Conservation (phyloP, 495 filamentous ascomycete genomes). For the Penicillium antarcticum region DNA sequence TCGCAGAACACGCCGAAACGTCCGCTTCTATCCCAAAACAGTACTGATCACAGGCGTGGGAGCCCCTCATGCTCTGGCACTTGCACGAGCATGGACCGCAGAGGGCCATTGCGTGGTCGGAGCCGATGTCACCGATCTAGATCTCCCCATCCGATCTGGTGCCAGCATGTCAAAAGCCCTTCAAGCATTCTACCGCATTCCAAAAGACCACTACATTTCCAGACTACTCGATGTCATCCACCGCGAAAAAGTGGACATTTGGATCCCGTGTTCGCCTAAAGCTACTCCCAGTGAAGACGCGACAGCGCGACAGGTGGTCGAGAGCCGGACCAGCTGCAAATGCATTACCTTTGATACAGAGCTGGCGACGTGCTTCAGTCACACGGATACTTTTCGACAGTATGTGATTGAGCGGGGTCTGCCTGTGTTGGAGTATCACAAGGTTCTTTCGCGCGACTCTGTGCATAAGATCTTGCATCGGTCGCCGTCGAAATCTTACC, state of each 20-base stretch:
- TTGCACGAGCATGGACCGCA: slow-evolving; percentile 65
- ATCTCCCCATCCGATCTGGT: slow-evolving; percentile 40
- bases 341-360: slow-evolving; percentile 55
- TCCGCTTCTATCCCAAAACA: slow-evolving; percentile 51
- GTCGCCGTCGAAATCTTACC: slow-evolving; percentile 49
- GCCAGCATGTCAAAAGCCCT: slow-evolving; percentile 45
- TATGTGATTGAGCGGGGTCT: slow-evolving; percentile 50
- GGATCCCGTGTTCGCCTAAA: slow-evolving; percentile 68
- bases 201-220: slow-evolving; percentile 44
- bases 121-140: slow-evolving; percentile 60
- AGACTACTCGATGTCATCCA: slow-evolving; percentile 54
- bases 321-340: slow-evolving; percentile 54
- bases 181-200: slow-evolving; percentile 50
- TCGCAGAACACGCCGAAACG: slow-evolving; percentile 33
- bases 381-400: slow-evolving; percentile 57
- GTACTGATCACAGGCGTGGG: slow-evolving; percentile 71
- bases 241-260: slow-evolving; percentile 63
- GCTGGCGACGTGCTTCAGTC: slow-evolving; percentile 50
- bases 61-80: slow-evolving; percentile 61
- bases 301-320: slow-evolving; percentile 57
- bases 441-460: slow-evolving; percentile 54
- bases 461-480: slow-evolving; percentile 54
- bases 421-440: slow-evolving; percentile 54
- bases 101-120: slow-evolving; percentile 71
- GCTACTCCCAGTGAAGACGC: slow-evolving; percentile 60